These are phyloP conservation scores for Clathrospora elynae DNA, from an alignment of 2,329 filamentous ascomycete species.

Conservation along the genomic window DNA sequence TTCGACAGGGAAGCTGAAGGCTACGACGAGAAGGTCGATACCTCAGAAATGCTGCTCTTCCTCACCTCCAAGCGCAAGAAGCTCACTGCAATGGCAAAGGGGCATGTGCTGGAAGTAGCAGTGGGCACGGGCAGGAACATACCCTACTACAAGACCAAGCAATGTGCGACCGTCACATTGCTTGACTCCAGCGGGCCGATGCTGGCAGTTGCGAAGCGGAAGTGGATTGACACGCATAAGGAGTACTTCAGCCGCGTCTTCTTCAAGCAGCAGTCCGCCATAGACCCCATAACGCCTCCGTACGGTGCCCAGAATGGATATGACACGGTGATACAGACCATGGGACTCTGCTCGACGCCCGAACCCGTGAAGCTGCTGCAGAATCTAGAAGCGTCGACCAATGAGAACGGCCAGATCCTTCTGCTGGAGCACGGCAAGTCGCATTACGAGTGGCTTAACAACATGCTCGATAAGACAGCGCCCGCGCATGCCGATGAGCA, in stretches of 20 bases:
- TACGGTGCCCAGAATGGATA: constrained; percentile 51
- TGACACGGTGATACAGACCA: constrained; percentile 58
- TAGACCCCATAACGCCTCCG: constrained; percentile 51
- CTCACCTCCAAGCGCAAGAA: constrained; percentile 49
- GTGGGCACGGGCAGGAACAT: constrained; percentile 58
- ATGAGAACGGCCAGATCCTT: constrained; percentile 53
- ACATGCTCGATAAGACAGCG: constrained; percentile 53
- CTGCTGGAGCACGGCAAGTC: constrained; percentile 58
- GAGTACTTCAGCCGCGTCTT: constrained; percentile 46
- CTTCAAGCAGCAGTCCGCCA: constrained; percentile 53
- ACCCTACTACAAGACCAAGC: constrained; percentile 51
- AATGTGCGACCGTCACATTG: constrained; percentile 53
- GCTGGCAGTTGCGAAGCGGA: constrained; percentile 55
- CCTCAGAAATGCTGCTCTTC: constrained; percentile 51
- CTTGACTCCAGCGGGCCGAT: constrained; percentile 56
- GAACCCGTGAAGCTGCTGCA: constrained; percentile 52
- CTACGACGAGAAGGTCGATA: constrained; percentile 56
- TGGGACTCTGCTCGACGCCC: constrained; percentile 57
- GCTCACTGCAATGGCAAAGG: constrained; percentile 49
- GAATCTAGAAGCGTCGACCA: constrained; percentile 52
- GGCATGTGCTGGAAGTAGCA: constrained; percentile 56
- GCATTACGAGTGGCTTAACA: constrained; percentile 56
- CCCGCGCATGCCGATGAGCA: constrained; percentile 55
- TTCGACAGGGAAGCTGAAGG: constrained; percentile 53
- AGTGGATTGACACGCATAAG: constrained; percentile 53